These are phyloP conservation scores for Suhomyces sp. DNA, from an alignment of 805 yeast genomes.

Conservation along the genomic window DNA sequence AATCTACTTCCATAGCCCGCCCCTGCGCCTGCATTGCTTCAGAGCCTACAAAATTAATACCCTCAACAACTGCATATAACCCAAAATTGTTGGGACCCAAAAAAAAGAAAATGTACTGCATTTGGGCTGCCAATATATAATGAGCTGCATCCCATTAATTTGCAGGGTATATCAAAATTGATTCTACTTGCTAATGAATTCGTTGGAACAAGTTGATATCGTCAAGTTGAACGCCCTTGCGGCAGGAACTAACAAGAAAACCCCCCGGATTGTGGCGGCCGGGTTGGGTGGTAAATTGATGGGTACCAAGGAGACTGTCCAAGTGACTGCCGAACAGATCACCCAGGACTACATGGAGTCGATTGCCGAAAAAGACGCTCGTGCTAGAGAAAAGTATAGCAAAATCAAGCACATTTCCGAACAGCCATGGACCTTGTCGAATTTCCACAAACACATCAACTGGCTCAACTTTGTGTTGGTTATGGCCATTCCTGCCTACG, in stretches of 20 bases:
- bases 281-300: slow-evolving; percentile 71
- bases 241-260: slow-evolving; percentile 72
- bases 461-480: slow-evolving; percentile 74
- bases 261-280: slow-evolving; percentile 73
- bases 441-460: slow-evolving; percentile 74
- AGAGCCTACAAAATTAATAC: not conserved
- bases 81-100: slow-evolving; percentile 4
- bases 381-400: slow-evolving; percentile 39
- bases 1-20: too few relatives aligned
- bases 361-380: slow-evolving; percentile 34
- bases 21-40: too few relatives aligned
- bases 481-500: slow-evolving; percentile 55
- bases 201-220: slow-evolving; percentile 49
- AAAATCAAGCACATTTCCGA: slow-evolving; percentile 62
- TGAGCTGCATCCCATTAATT: not conserved
- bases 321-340: slow-evolving; percentile 62
- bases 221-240: slow-evolving; percentile 74
- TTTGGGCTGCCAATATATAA: not conserved
- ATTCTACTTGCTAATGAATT: slow-evolving; percentile 7
- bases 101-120: not conserved
- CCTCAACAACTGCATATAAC: not conserved
- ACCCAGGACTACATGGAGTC: slow-evolving; percentile 50
- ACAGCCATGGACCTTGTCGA: slow-evolving; percentile 68
- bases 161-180: not conserved
- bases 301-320: slow-evolving; percentile 76